phyloP scores from a whole-genome alignment of 2,329 filamentous ascomycete genomes.

The Fusarium sp. region DNA sequence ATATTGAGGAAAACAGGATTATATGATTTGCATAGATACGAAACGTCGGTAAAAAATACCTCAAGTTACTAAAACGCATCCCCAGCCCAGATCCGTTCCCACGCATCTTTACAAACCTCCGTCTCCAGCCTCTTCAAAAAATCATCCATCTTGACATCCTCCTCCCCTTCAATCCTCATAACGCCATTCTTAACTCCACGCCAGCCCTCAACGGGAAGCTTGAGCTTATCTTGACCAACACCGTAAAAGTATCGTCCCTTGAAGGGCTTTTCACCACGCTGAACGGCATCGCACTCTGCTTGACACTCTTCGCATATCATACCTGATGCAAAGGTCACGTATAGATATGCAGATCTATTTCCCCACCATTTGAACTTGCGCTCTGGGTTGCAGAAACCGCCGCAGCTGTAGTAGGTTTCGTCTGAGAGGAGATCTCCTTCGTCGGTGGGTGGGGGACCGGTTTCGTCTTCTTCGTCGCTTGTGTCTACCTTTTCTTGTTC shows the following conservation, averaged over 20 bases:
- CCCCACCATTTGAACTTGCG: background rate
- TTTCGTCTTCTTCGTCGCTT: background rate
- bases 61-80: background rate
- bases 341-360: background rate
- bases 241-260: background rate
- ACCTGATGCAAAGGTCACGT: background rate
- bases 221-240: background rate
- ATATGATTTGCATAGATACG: no score
- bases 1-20: no score
- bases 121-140: background rate
- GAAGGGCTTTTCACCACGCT: background rate
- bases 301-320: constrained; percentile 10
- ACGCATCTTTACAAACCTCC: constrained; percentile 4
- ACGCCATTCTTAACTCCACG: background rate
- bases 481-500: background rate
- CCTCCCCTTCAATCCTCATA: constrained; percentile 1
- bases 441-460: background rate
- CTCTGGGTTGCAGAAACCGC: background rate
- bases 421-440: background rate
- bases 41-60: no score
- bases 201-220: constrained; percentile 18
- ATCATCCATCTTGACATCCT: background rate
- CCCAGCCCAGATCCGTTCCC: constrained; percentile 1
- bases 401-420: background rate
- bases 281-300: background rate